Percentiles rank a stretch among this genome's conserved stretches.
Conservation (phyloP, 805 yeast species). For the Komagataella mondaviorum region DNA sequence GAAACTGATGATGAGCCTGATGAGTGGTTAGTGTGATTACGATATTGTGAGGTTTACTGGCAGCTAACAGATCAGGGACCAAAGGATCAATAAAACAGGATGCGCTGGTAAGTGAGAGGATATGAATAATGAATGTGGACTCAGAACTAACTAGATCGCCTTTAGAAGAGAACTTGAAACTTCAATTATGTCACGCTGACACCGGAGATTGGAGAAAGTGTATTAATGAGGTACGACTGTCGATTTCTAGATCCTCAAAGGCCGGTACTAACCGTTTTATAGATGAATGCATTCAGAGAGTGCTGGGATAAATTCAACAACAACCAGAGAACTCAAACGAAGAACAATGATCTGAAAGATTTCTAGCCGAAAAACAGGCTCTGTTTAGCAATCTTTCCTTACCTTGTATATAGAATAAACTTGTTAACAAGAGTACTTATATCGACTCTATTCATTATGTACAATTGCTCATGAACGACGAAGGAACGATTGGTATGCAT, state of each 20-base stretch:
- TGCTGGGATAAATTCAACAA: slow-evolving; percentile 28
- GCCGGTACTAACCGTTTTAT: not conserved
- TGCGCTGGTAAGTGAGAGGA: slow-evolving; percentile 36
- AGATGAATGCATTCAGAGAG: slow-evolving; percentile 27
- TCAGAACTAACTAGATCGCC: slow-evolving; percentile 3
- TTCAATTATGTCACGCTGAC: slow-evolving; percentile 72
- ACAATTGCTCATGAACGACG: slow-evolving; percentile 12
- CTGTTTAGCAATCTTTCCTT: not conserved
- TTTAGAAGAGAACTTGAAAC: slow-evolving; percentile 46
- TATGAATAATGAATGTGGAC: not conserved
- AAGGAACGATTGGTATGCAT: slow-evolving; percentile 82
- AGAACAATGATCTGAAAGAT: slow-evolving; percentile 16
- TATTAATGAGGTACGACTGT: slow-evolving; percentile 36
- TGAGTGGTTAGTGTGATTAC: slow-evolving; percentile 35
- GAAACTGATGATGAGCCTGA: slow-evolving; percentile 46
- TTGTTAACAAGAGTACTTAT: not conserved
- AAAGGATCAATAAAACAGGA: slow-evolving; percentile 61
- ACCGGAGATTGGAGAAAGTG: slow-evolving; percentile 75
- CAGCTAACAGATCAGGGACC: slow-evolving; percentile 32
- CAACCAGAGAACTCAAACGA: slow-evolving; percentile 22
- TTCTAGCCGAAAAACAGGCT: slow-evolving; percentile 6
- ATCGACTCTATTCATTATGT: not conserved
- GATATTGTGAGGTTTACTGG: not conserved
- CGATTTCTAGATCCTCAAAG: not conserved
- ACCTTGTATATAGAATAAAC: not conserved